Evolutionary conservation across 345 rosid genomes (phyloP), one percentile per base, ranked within the genome.

Genomic region (Hypericum perforatum): DNA sequence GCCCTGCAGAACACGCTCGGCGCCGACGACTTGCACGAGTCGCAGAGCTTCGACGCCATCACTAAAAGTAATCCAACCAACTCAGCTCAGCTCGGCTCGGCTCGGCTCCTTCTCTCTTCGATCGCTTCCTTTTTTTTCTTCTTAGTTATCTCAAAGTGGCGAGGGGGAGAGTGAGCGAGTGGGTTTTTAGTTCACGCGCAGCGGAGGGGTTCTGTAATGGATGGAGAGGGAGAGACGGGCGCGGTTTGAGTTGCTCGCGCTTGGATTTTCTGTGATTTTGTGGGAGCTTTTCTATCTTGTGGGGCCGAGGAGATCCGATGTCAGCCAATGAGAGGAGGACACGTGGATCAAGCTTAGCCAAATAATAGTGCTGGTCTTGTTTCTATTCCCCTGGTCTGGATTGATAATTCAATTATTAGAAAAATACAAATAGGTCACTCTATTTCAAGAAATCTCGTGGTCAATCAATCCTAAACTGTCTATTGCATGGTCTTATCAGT

Each of bases 301-400:
- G 78, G 89, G 86, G 36, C 78, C 59, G n/a, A n/a, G 74, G 69
- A 73, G 68, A 90, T 86, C 89, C 58, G 44, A 14, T 1, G 3
- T 11, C 0, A 1, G 0, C 87, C 47, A 90, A 84, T 82, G 0
- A 39, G 0, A 58, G 0, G 0, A 0, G 0, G 54, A 65, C 94
- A 64, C 81, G 80, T 76, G 79, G 78, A 37, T 0, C 4, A 63
- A 32, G 55, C 82, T 84, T 82, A 86, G 84, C 95, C 94, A 66
- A 49, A 70, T 51, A 45, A 13, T 9, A 4, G 32, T 22, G 32
- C 32, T 22, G 16, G n/a, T 7, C n/a, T 45, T 11, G 2, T 12
- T 16, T 5, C 7, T 36, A 7, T n/a, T 50, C 22, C 22, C 22
- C 0, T 48, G 7, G 7, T 13, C 22, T 48, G 15, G 15, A 15